These are phyloP conservation scores for Phytophthora europaea DNA, from an alignment of 352 stramenopile species.

Conservation along the genomic window DNA sequence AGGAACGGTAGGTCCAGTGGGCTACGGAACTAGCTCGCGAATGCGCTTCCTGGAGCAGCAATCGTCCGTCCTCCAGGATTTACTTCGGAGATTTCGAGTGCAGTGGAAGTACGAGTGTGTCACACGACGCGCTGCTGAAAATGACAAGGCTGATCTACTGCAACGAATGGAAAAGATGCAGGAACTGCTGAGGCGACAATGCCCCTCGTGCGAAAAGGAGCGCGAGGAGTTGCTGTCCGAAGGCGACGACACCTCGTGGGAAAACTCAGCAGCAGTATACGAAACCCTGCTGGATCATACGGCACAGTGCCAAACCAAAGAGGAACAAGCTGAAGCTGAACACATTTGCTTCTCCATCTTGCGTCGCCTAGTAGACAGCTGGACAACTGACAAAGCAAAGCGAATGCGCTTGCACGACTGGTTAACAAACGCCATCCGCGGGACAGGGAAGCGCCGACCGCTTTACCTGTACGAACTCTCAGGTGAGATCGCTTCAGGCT, in stretches of 20 bases:
- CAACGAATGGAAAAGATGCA: constrained; percentile 51
- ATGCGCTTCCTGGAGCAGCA: constrained; percentile 64
- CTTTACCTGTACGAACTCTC: constrained; percentile 73
- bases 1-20: constrained; percentile 29
- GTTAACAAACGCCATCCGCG: constrained; percentile 72
- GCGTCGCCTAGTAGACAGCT: constrained; percentile 65
- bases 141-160: constrained; percentile 54
- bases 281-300: constrained; percentile 48
- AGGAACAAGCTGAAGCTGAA: constrained; percentile 59
- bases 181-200: constrained; percentile 39
- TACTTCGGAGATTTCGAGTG: constrained; percentile 56
- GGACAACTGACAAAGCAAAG: constrained; percentile 80
- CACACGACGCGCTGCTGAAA: constrained; percentile 42
- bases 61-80: constrained; percentile 53
- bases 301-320: constrained; percentile 27
- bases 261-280: constrained; percentile 52
- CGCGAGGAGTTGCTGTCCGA: constrained; percentile 37
- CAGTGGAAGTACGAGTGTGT: constrained; percentile 65
- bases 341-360: constrained; percentile 72
- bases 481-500: constrained; percentile 68
- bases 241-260: constrained; percentile 53
- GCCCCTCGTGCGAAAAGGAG: constrained; percentile 36
- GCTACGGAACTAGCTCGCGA: constrained; percentile 38
- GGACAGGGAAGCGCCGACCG: constrained; percentile 58
- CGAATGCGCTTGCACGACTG: constrained; percentile 78